Evolutionary conservation across 78 protist species (phyloP), one percentile per base, ranked within the genome.

Genomic region (Dictyostelium purpureum): DNA sequence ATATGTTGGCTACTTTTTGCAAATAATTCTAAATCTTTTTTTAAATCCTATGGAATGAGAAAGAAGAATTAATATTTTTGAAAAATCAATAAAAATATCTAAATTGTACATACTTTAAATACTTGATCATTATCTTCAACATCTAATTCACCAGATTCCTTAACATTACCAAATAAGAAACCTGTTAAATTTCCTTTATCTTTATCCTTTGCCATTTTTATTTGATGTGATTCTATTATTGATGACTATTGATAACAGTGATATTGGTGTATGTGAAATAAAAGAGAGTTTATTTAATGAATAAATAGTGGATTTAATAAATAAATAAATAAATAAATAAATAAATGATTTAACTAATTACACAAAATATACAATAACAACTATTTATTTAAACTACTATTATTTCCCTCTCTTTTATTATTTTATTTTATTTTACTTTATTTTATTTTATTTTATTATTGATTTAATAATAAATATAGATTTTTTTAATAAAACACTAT

Each of bases 101-200:
- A n/a, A 21, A 40, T 40, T 52, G 6, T 47, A 12, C 47, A 38
- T 83, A 83, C 90, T 16, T 59, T 51, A 70, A 85, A 85, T 28
- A 85, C 75, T 10, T 28, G 35, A 59, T 85, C 91, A 67, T 67
- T 67, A 24, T 80, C 89, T 19, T 85, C 91, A n/a, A 54, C 40
- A 67, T 82, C 90, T 21, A 85, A 73, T 73, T 85, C 82, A 85
- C 91, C 91, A 59, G 65, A 57, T 56, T 70, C 70, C 37, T 76
- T 85, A 12, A 85, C 77, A 73, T 85, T 85, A 49, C 91, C 91
- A 85, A 85, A 85, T 18, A 85, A 51, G 47, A 85, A 73, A 0
- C 81, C 75, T 31, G 90, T 67, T 28, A 67, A 70, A 37, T 70
- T 59, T 31, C 75, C 75, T 24, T 56, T 56, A 31, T 61, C 69